Base-by-base conservation (phyloP, 164 flowering plant genomes). In the Litsea cubeba region DNA sequence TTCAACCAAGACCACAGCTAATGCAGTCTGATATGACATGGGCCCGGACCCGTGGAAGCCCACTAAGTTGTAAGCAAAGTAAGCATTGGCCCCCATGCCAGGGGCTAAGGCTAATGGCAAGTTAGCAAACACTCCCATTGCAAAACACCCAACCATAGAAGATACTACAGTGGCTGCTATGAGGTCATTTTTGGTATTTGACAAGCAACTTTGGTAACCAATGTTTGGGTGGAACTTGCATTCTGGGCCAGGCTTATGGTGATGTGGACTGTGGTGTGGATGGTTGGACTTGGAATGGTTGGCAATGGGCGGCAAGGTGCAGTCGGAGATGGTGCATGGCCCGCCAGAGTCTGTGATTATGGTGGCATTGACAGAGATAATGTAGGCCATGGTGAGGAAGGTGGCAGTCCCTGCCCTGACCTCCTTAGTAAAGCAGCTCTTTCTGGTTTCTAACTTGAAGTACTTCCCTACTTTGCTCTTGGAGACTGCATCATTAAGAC, bases 381-480 rank as follows among this genome's bases (percentile, higher is more conserved):
- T 92, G 73, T 92, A 94, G 8, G 93, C 97, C 98, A 94, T 94
- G 57, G 98, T 90, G 72, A 92, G 86, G 74, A 92, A 94, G 3
- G 98, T 92, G 76, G 98, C 94, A 0, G 93, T 88, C 54, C 85
- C 97, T 0, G 98, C 96, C 0, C 94, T 87, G n/a, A 94, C 71
- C 69, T 94, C 98, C 40, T 20, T 83, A 0, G 94, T 90, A 81
- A 94, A 92, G 30, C 84, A 79, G 68, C 79, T 92, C 72, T 85
- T 92, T 62, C 97, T 79, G 0, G 84, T 90, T 30, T 92, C 92
- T 20, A 94, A 69, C 84, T 92, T 91, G 92, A 92, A 94, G 84
- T 82, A 88, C 51, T 69, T 87, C 1, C 97, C 96, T 2, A 92
- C 50, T 2, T 14, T 54, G 88, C 91, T 90, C 76, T 80, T 82